Evolutionary conservation across 1,139 yeast species (phyloP).

Genomic region (Geotrichum reessii): DNA sequence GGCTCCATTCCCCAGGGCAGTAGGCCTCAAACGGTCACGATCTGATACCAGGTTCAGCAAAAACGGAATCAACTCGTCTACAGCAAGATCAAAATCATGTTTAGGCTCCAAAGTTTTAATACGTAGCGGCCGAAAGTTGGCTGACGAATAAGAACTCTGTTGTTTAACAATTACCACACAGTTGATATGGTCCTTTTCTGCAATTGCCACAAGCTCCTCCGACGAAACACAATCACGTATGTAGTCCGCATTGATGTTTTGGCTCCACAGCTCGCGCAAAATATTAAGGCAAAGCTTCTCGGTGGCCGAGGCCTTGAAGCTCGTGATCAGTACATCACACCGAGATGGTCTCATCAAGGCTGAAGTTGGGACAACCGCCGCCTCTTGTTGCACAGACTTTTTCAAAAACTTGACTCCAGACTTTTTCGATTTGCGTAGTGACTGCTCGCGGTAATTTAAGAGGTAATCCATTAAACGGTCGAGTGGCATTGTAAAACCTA

Average conservation of each 20-base stretch:
- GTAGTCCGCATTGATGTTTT: constrained; percentile 67
- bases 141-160: constrained; percentile 33
- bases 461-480: constrained; percentile 51
- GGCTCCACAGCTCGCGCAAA: constrained; percentile 61
- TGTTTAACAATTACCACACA: constrained; percentile 76
- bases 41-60: constrained; percentile 44
- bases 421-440: constrained; percentile 23
- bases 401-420: constrained; percentile 19
- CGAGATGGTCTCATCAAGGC: constrained; percentile 36
- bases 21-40: constrained; percentile 20
- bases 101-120: constrained; percentile 53
- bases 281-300: constrained; percentile 55
- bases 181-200: constrained; percentile 62
- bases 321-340: constrained; percentile 76
- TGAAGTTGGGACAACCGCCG: constrained; percentile 2
- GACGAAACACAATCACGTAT: constrained; percentile 45
- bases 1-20: neutral
- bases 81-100: constrained; percentile 64
- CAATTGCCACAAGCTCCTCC: constrained; percentile 65
- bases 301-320: constrained; percentile 45
- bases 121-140: constrained; percentile 65
- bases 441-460: constrained; percentile 35
- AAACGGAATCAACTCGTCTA: constrained; percentile 54
- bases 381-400: constrained; percentile 17
- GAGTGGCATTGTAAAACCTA: constrained; percentile 76